Evolutionary conservation across 2,329 filamentous ascomycete species (phyloP).

Genomic region (Dothideomycetes sp.): DNA sequence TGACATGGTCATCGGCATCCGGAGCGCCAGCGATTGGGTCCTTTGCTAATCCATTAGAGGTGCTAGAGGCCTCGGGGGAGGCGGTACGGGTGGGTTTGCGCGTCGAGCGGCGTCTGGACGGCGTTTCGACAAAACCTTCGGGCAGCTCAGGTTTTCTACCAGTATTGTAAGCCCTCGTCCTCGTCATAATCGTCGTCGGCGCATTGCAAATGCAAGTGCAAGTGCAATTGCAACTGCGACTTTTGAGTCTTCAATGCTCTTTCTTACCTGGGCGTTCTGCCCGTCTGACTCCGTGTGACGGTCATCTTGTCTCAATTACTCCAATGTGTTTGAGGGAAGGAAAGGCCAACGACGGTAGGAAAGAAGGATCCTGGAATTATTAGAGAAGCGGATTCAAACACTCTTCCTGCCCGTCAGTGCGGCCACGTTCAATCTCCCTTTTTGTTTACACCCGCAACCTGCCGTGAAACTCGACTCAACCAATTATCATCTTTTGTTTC

Average conservation of each 20-base stretch:
- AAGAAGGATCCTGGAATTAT: no score
- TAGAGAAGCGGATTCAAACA: no score
- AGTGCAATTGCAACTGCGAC: no score
- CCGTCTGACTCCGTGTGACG: conserved; percentile 39
- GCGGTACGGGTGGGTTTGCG: conserved; percentile 34
- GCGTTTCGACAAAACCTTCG: conserved; percentile 42
- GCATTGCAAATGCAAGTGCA: no score
- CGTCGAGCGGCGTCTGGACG: conserved; percentile 32
- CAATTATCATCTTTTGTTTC: no score
- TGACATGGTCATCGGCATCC: conserved; percentile 14
- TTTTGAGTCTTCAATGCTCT: conserved; percentile 13
- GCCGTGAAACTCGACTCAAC: no score
- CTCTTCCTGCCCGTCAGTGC: no score
- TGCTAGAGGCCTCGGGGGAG: conserved; percentile 25
- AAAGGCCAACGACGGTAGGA: no score
- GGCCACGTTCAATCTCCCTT: conserved; percentile 10
- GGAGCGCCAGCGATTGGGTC: conserved; percentile 16
- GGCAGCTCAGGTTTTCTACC: conserved; percentile 30
- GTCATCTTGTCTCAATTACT: conserved; percentile 12
- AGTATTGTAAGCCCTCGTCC: conserved; percentile 5
- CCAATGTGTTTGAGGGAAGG: conserved; percentile 2
- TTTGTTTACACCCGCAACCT: conserved; percentile 9
- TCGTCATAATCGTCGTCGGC: no score
- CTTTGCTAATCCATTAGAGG: conserved; percentile 11
- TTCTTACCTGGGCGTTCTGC: conserved; percentile 39